Conservation (phyloP, 768 basidiomycete genomes). For the Auriscalpium vulgare region DNA sequence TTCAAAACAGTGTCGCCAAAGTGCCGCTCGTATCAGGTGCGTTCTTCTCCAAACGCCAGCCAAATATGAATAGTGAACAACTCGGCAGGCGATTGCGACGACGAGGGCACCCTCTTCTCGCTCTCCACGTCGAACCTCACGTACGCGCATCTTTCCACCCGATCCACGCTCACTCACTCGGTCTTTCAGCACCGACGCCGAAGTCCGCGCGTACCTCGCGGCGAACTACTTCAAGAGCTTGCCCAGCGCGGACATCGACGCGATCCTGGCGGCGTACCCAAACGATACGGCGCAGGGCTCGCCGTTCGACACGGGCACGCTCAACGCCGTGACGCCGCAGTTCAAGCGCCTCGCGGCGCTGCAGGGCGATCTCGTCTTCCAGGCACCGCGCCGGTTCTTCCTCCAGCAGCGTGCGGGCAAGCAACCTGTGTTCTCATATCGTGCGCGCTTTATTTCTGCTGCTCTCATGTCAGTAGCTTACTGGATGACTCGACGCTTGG, state of each 20-base stretch:
- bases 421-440: conserved; percentile 16
- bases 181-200: not conserved
- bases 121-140: not conserved
- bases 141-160: not conserved
- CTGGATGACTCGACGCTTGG: not conserved
- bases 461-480: too few species aligned
- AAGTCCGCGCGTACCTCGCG: not conserved
- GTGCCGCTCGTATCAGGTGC: conserved; percentile 5
- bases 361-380: conserved; percentile 21
- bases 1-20: conserved; percentile 3
- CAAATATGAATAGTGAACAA: not conserved
- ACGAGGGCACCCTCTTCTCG: conserved; percentile 10
- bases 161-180: not conserved
- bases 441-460: conserved; percentile 2
- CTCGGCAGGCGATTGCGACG: conserved; percentile 3
- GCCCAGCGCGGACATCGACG: not conserved
- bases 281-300: not conserved
- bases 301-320: conserved; percentile 2
- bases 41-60: not conserved
- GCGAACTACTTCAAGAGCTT: not conserved
- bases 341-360: conserved; percentile 24
- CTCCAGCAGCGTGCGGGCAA: conserved; percentile 11
- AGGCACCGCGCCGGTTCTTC: conserved; percentile 20
- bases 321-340: conserved; percentile 6
- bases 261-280: not conserved